phyloP scores from a whole-genome alignment of 768 basidiomycete genomes.

The Coprinellus micaceus region DNA sequence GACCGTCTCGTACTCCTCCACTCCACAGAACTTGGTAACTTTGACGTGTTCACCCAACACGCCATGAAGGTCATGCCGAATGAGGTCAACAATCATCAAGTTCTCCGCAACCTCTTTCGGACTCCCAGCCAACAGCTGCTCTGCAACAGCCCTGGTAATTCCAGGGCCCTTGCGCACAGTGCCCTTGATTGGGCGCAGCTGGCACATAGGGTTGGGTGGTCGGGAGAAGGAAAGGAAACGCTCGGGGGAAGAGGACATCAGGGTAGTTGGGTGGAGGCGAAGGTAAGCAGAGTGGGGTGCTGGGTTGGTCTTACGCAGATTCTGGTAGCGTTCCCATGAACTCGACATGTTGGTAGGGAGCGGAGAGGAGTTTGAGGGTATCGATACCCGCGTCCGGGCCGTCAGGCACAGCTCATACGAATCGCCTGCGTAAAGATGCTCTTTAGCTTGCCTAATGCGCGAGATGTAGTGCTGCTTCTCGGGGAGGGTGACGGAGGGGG shows the following conservation, averaged over 20 bases:
- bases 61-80: constrained; percentile 86
- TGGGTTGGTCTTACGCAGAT: constrained; percentile 72
- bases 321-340: constrained; percentile 75
- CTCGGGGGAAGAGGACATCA: constrained; percentile 88
- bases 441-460: constrained; percentile 67
- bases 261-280: constrained; percentile 69
- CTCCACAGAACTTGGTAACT: constrained; percentile 79
- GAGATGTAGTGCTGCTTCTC: constrained; percentile 59
- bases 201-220: constrained; percentile 59
- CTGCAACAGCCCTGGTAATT: constrained; percentile 62
- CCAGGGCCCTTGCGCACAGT: constrained; percentile 72
- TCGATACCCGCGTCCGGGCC: constrained; percentile 57
- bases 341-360: constrained; percentile 28
- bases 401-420: constrained; percentile 94
- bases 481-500: constrained; percentile 45
- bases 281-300: constrained; percentile 86
- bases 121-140: constrained; percentile 58
- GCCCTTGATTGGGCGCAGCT: constrained; percentile 93
- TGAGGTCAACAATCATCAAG: constrained; percentile 96
- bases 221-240: constrained; percentile 83
- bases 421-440: constrained; percentile 76
- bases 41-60: constrained; percentile 78
- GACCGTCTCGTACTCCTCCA: constrained; percentile 92
- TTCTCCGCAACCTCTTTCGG: constrained; percentile 94
- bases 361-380: constrained; percentile 32